These are phyloP conservation scores for Metschnikowia similis DNA, from an alignment of 805 yeast species.

Conservation along the genomic window DNA sequence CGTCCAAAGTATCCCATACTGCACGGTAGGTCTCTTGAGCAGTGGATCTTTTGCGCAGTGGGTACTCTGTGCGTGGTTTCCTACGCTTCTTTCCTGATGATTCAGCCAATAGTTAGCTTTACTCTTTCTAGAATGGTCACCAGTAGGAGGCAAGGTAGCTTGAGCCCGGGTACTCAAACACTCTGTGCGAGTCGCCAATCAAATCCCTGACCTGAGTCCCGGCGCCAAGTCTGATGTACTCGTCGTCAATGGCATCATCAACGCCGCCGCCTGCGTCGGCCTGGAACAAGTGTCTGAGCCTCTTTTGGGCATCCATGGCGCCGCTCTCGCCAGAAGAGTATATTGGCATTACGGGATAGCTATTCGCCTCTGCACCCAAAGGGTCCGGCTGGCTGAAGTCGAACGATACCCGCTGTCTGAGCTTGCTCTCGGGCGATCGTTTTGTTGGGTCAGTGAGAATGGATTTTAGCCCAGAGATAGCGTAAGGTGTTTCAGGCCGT, in stretches of 20 bases:
- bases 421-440: neutral
- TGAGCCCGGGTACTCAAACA: neutral
- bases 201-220: neutral
- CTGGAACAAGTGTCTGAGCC: neutral
- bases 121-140: neutral
- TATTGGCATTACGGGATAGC: constrained; percentile 2
- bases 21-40: neutral
- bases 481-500: neutral
- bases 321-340: neutral
- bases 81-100: neutral
- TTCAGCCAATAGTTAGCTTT: neutral
- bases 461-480: neutral
- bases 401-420: neutral
- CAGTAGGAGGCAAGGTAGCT: neutral
- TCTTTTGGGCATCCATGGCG: neutral
- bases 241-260: neutral
- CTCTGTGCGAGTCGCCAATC: neutral
- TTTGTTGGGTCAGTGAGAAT: neutral
- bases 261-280: neutral
- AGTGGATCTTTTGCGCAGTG: too few relatives aligned
- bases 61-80: neutral
- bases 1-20: too few relatives aligned
- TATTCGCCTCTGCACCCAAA: constrained; percentile 2
- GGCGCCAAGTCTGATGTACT: neutral
- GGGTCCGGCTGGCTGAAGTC: constrained; percentile 4